phyloP scores from a whole-genome alignment of 148 eudicot genomes.

The Chenopodium berlandieri region DNA sequence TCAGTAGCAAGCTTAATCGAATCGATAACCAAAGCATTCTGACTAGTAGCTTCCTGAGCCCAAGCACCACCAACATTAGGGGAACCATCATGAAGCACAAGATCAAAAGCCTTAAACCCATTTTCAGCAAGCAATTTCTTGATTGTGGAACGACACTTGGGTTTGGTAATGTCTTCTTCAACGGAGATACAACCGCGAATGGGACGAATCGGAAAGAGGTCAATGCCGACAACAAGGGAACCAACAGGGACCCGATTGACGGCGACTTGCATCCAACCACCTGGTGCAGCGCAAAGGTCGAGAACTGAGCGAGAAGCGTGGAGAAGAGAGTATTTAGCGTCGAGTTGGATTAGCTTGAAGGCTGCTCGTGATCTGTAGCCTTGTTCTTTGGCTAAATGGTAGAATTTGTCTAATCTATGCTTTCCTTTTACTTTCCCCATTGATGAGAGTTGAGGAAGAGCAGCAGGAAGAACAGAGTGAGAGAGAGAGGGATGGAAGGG shows the following conservation, averaged over 20 bases:
- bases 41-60: slow-evolving; percentile 88
- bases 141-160: slow-evolving; percentile 55
- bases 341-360: slow-evolving; percentile 82
- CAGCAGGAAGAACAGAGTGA: no score
- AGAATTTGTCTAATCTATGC: slow-evolving; percentile 79
- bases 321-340: slow-evolving; percentile 67
- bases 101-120: slow-evolving; percentile 62
- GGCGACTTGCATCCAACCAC: slow-evolving; percentile 95
- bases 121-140: slow-evolving; percentile 56
- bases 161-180: slow-evolving; percentile 70
- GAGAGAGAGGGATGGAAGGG: no score
- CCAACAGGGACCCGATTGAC: slow-evolving; percentile 76
- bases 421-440: slow-evolving; percentile 89
- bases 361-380: slow-evolving; percentile 90
- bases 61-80: slow-evolving; percentile 98
- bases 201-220: slow-evolving; percentile 74
- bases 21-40: slow-evolving; percentile 86
- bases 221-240: slow-evolving; percentile 71
- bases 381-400: slow-evolving; percentile 81
- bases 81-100: slow-evolving; percentile 85
- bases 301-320: slow-evolving; percentile 66
- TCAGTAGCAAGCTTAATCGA: slow-evolving; percentile 84
- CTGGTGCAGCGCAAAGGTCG: slow-evolving; percentile 97
- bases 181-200: slow-evolving; percentile 64
- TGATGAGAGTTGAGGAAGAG: not conserved